Base-by-base conservation (phyloP, 495 filamentous ascomycete species). In the Pyrenula massariospora region DNA sequence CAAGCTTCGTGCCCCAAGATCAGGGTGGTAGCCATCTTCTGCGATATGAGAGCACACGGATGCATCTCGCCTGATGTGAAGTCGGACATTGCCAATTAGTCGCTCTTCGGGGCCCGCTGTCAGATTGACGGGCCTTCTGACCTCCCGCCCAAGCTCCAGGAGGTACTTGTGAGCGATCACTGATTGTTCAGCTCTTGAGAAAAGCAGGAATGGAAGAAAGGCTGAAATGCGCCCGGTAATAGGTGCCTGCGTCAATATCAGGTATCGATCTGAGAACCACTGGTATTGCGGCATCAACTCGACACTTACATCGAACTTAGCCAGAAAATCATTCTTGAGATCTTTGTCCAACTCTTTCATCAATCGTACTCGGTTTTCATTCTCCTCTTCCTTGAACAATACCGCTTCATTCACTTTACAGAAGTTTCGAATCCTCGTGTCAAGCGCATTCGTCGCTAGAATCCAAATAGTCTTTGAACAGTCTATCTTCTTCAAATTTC, bases 401-500 rank as follows among this genome's bases (percentile, higher is more conserved):
- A 64, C 25, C 2, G 58, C 57, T 22, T 53, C 52, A 15, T 73
- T 56, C 2, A 42, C 42, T 1, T 63, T 54, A 52, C 68, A 71
- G 42, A 76, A 75, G 1, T 61, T 55, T 2, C 62, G 63, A 23
- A 81, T 78, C 0, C 52, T 65, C 2, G 61, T 49, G 53, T 77
- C 73, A 10, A 75, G 62, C 1, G 70, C 68, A 59, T 79, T 81
- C 1, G 78, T 80, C 0, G 78, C 75, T 1, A 83, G 54, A 12
- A 83, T 71, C 81, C 79, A 83, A 10, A 84, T 75, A 0, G 73
- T 77, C 22, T 76, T 77, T 0, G 68, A 69, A 60, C 79, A 83
- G 56, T 83, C 69, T 12, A 82, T 57, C 12, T 60, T 62, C 2
- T 63, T 57, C 15, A 60, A 59, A 20, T 62, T 63, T 15, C 78